Base-by-base conservation (phyloP, 139 green algal species). In the Chlorella sp. region DNA sequence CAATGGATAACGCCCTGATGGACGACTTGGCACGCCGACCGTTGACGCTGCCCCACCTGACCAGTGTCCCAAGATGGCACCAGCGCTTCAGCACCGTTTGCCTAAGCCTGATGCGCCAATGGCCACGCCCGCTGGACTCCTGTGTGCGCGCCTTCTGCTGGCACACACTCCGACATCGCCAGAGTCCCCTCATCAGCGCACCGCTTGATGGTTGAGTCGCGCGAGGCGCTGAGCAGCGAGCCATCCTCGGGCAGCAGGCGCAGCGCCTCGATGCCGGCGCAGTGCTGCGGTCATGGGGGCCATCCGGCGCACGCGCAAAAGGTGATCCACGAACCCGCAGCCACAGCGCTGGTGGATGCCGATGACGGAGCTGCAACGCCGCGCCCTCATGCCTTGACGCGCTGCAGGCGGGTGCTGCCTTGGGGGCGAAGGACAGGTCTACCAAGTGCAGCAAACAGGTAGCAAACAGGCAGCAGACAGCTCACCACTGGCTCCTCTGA, bases 121-220 rank as follows among this genome's bases (percentile, higher is more conserved):
- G n/a, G n/a, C n/a, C n/a, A n/a, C n/a, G n/a, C n/a, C n/a, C n/a
- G n/a, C n/a, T n/a, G n/a, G 27, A 32, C 63, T 4, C 63, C 50
- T 55, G 63, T 22, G 4, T 20, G 31, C 51, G 32, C 50, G 73
- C 65, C 49, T 69, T 31, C 2, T 35, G 30, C 14, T 49, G 2
- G 34, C 1, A 2, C 32, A 29, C 33, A 10, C 26, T 4, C 77
- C 70, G 62, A 87, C 82, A 82, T 76, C n/a, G n/a, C n/a, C n/a
- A n/a, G n/a, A n/a, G n/a, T n/a, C n/a, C n/a, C n/a, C n/a, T n/a
- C n/a, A n/a, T n/a, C n/a, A n/a, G n/a, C n/a, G n/a, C n/a, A n/a
- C n/a, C n/a, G n/a, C 67, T 82, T 86, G 35, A 92, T 74, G 2
- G 78, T 85, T 1, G 82, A 82, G 59, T 92, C 87, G 27, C 87